A percentile compares a stretch with the other conserved stretches of the same genome.
These are phyloP conservation scores for Bacterosira constricta DNA, from an alignment of 108 stramenopile species.

Conservation along the genomic window DNA sequence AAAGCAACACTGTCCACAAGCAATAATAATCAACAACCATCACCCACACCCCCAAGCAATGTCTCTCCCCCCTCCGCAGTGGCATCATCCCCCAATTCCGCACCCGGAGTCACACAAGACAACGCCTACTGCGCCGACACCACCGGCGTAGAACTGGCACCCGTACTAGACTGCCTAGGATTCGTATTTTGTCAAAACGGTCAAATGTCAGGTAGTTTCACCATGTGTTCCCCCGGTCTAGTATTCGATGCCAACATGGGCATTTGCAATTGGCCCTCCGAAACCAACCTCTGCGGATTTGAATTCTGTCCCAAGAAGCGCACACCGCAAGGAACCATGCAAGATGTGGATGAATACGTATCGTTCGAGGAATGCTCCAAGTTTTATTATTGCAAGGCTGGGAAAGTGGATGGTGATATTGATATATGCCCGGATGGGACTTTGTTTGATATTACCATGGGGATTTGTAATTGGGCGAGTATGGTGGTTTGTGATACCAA, in stretches of 20 bases:
- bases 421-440: conserved; percentile 40
- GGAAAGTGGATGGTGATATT: conserved; percentile 43
- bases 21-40: neutral
- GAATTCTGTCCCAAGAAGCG: conserved; percentile 39
- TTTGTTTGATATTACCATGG: conserved; percentile 28
- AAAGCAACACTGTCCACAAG: neutral
- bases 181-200: conserved; percentile 39
- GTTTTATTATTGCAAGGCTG: conserved; percentile 42
- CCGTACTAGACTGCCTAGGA: conserved; percentile 32
- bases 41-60: neutral
- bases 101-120: conserved; percentile 22
- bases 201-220: conserved; percentile 28
- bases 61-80: neutral
- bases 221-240: conserved; percentile 23
- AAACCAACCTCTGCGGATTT: conserved; percentile 44
- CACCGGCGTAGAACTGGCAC: conserved; percentile 18
- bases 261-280: conserved; percentile 47
- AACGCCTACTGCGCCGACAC: conserved; percentile 27
- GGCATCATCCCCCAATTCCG: neutral
- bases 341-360: conserved; percentile 18
- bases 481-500: conserved; percentile 28
- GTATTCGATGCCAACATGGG: conserved; percentile 40
- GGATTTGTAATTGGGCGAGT: conserved; percentile 43
- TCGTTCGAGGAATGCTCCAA: conserved; percentile 44
- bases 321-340: too few species aligned